These are phyloP conservation scores for Fusarium sp. DNA, from an alignment of 2,329 filamentous ascomycete species.

Conservation along the genomic window DNA sequence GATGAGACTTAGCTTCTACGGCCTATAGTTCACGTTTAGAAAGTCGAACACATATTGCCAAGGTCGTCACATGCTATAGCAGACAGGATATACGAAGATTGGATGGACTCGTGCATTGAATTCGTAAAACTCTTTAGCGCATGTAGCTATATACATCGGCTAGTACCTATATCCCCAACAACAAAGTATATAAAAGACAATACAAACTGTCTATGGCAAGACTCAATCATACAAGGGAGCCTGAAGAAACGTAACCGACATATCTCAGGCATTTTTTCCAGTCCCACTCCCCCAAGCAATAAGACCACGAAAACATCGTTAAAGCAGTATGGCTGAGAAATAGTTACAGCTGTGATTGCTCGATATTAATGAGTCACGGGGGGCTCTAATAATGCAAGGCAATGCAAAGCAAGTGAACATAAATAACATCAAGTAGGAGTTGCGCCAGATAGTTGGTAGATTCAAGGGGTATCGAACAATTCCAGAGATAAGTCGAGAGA, in stretches of 20 bases:
- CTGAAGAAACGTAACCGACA: conserved; percentile 8
- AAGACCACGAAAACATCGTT: conserved; percentile 15
- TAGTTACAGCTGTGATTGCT: conserved; percentile 8
- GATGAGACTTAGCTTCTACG: too few relatives aligned
- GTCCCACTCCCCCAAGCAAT: conserved; percentile 16
- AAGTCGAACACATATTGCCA: background rate
- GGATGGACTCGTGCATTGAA: conserved; percentile 23
- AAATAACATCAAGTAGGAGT: conserved; percentile 12
- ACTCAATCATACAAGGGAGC: conserved; percentile 36
- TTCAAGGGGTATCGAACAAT: conserved; percentile 43
- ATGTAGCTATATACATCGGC: conserved; percentile 30
- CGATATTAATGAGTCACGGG: conserved; percentile 8
- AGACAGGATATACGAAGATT: background rate
- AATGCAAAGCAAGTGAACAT: conserved; percentile 23
- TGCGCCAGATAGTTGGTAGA: conserved; percentile 33
- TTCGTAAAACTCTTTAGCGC: conserved; percentile 35
- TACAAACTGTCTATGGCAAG: conserved; percentile 24
- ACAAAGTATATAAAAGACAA: conserved; percentile 25
- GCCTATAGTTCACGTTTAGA: background rate
- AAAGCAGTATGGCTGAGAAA: conserved; percentile 10
- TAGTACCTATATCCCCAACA: conserved; percentile 29
- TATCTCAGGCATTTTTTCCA: conserved; percentile 17
- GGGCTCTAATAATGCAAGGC: conserved; percentile 25
- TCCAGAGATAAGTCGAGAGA: conserved; percentile 27
- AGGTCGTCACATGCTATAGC: background rate